Evolutionary conservation across 768 basidiomycete species (phyloP), one percentile per base, ranked within the genome.

Genomic region (Hortiboletus flavorubellus): DNA sequence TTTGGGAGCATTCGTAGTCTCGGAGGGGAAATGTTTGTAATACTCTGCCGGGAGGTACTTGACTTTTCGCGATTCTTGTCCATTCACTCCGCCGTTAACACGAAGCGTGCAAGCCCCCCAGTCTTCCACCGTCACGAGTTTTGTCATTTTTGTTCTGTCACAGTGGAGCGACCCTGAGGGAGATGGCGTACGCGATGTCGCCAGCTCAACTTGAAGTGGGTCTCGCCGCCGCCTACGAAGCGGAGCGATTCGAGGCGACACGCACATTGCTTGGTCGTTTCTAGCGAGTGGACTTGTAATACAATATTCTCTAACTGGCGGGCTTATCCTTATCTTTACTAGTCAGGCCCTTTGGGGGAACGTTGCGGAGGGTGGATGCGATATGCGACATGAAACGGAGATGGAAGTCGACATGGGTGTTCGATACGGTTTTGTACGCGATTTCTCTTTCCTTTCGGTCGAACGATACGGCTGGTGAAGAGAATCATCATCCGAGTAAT

Each of bases 11-110:
- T 80, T 85, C 16, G 86, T 83, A 21, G 62, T 58, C 41, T 75
- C 68, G 4, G 87, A 87, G 23, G 88, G 70, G 63, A 85, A 88
- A 2, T 66, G 55, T 1, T 60, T 49, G 66, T 89, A 87, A 67
- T 73, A 83, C 18, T 73, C 75, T 26, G 75, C 67, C 14, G 85
- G 80, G 12, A 85, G 72, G 33, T 38, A 45, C 43, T 42, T 35
- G 44, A 40, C 41, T 41, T 41, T 45, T 42, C 11, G n/a, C 34
- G 46, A 47, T 35, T 8, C 30, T 23, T 30, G 54, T 45, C 34
- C 45, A 12, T 52, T 52, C 21, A 37, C 38, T 37, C 38, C 40
- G 33, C 53, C 47, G 31, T 52, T 30, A 2, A 49, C 41, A 18
- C 10, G 46, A 37, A 18, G 31, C 55, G 45, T 37, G 39, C 40